These are phyloP conservation scores for Termitomyces sp. DNA, from an alignment of 768 basidiomycete species.

Conservation along the genomic window DNA sequence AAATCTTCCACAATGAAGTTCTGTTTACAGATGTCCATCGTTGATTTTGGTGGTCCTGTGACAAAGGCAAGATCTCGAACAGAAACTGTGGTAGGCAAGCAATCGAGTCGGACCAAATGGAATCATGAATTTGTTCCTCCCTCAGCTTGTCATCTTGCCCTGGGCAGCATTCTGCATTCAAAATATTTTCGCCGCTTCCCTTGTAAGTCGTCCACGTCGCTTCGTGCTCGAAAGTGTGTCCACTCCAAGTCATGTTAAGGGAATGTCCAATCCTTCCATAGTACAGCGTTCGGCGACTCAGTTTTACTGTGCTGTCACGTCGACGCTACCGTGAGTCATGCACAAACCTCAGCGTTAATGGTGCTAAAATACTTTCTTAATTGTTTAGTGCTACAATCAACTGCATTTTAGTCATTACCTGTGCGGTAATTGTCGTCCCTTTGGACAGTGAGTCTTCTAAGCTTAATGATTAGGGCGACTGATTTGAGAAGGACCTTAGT, in stretches of 20 bases:
- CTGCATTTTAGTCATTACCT: neutral
- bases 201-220: neutral
- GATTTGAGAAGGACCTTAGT: neutral
- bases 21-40: neutral
- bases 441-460: neutral
- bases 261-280: neutral
- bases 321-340: neutral
- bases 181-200: neutral
- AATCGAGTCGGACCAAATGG: neutral
- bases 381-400: neutral
- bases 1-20: neutral
- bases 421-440: neutral
- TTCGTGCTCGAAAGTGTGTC: neutral
- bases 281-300: neutral
- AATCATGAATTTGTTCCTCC: neutral
- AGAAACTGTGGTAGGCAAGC: neutral
- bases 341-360: neutral
- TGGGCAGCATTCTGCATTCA: neutral
- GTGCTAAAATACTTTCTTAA: neutral
- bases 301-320: neutral
- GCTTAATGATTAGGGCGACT: too few species aligned
- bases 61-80: neutral
- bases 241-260: neutral
- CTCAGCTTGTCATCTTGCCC: neutral
- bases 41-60: neutral